Conservation (phyloP, 331 rosid genomes). For the Malus hybrid region DNA sequence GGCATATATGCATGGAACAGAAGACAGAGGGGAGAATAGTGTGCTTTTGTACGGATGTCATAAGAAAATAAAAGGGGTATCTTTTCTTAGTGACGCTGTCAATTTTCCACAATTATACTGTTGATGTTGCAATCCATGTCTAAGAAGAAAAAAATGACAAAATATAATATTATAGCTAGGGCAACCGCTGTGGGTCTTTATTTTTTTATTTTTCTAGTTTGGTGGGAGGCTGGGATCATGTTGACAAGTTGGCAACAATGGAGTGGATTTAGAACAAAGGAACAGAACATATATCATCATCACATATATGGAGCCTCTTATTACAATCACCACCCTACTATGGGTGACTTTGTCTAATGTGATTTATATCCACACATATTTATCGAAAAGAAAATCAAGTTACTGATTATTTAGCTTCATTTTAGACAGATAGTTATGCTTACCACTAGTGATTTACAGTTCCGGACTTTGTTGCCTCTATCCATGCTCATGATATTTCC, state of each 20-base stretch:
- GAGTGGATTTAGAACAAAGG: slow-evolving; percentile 41
- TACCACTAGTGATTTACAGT: too few relatives aligned
- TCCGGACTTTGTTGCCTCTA: too few relatives aligned
- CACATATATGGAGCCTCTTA: slow-evolving; percentile 18
- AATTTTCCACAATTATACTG: slow-evolving; percentile 53
- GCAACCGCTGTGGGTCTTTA: background rate
- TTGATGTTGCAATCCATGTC: slow-evolving; percentile 37
- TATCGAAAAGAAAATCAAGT: too few relatives aligned
- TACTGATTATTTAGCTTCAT: too few relatives aligned
- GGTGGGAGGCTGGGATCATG: slow-evolving; percentile 22
- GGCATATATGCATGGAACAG: background rate
- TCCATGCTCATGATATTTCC: too few relatives aligned
- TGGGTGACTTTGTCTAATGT: too few relatives aligned
- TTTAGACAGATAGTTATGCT: too few relatives aligned
- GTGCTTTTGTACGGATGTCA: background rate
- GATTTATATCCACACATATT: too few relatives aligned
- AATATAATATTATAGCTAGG: background rate
- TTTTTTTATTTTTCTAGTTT: background rate
- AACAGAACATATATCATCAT: slow-evolving; percentile 24
- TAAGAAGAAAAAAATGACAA: slow-evolving; percentile 3
- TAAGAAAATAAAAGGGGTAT: slow-evolving; percentile 11
- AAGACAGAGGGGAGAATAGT: background rate
- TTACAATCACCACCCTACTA: too few relatives aligned
- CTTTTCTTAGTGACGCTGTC: slow-evolving; percentile 42
- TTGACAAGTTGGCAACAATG: slow-evolving; percentile 26